Conservation (phyloP, 331 rosid species). For the Malus hybrid region DNA sequence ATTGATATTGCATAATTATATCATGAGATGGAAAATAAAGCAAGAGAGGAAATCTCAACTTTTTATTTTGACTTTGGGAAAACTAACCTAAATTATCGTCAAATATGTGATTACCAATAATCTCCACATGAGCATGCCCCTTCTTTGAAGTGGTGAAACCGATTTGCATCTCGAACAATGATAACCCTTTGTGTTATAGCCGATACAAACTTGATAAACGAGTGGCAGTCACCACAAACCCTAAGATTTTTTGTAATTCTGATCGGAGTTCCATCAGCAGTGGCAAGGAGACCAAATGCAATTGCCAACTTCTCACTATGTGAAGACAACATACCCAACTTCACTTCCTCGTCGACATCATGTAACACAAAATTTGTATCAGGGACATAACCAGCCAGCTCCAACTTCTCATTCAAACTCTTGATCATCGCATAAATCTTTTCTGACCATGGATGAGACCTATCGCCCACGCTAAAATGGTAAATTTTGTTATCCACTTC, state of each 20-base stretch:
- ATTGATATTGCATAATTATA: background rate
- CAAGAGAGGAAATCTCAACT: background rate
- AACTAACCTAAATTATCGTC: background rate
- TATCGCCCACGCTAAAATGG: conserved; percentile 49
- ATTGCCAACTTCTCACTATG: conserved; percentile 44
- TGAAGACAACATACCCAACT: conserved; percentile 19
- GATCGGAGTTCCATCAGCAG: conserved; percentile 19
- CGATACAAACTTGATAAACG: conserved; percentile 32
- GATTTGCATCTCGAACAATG: conserved; percentile 30
- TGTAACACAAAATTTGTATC: conserved; percentile 31
- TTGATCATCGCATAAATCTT: conserved; percentile 23
- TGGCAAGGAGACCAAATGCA: conserved; percentile 35
- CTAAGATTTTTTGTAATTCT: conserved; percentile 42
- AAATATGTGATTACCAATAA: conserved; percentile 24
- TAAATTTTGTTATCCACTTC: conserved; percentile 46
- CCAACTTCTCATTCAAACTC: conserved; percentile 20
- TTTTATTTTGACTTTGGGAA: background rate
- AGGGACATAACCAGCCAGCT: conserved; percentile 25
- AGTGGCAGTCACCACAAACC: conserved; percentile 46
- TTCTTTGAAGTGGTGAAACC: conserved; percentile 38
- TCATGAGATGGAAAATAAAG: background rate
- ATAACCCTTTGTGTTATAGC: conserved; percentile 19
- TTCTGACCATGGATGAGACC: conserved; percentile 26
- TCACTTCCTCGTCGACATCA: conserved; percentile 37
- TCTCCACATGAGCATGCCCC: conserved; percentile 44